phyloP scores from a whole-genome alignment of 371 early-diverging fungal genomes.

The Zancudomyces culisetae region DNA sequence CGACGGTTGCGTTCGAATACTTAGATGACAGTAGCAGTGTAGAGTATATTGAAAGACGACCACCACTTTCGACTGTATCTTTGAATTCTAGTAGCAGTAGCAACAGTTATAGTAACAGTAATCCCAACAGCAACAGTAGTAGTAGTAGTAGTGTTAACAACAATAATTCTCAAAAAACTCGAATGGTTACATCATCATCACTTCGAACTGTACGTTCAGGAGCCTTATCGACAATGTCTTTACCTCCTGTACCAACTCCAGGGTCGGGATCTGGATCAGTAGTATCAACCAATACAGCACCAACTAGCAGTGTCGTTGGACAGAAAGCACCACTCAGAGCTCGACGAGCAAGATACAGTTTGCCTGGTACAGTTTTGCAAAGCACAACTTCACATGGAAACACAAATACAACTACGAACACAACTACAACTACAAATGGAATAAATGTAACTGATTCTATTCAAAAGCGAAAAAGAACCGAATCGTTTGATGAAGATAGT shows the following conservation, averaged over 20 bases:
- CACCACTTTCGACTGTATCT: too few relatives aligned
- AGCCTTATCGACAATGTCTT: neutral
- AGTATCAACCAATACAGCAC: too few relatives aligned
- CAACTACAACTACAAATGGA: neutral
- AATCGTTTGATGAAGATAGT: neutral
- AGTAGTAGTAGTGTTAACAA: neutral
- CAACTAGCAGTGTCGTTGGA: too few relatives aligned
- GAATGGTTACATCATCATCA: neutral
- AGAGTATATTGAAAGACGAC: constrained; percentile 4
- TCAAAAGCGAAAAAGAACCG: neutral
- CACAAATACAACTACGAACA: neutral
- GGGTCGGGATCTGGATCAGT: neutral
- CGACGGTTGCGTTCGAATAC: constrained; percentile 7
- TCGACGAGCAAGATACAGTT: neutral
- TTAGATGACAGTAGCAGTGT: constrained; percentile 12
- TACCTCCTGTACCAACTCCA: neutral
- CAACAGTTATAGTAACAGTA: neutral
- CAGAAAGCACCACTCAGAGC: neutral
- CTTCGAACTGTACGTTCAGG: neutral
- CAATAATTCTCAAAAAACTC: neutral
- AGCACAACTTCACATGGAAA: neutral
- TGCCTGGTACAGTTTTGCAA: neutral
- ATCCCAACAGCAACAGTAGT: neutral
- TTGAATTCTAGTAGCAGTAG: too few relatives aligned
- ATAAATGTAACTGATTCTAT: neutral